Evolutionary conservation across 495 filamentous ascomycete genomes (phyloP), one percentile per base, ranked within the genome.

Genomic region (Penicillium flavigenum): DNA sequence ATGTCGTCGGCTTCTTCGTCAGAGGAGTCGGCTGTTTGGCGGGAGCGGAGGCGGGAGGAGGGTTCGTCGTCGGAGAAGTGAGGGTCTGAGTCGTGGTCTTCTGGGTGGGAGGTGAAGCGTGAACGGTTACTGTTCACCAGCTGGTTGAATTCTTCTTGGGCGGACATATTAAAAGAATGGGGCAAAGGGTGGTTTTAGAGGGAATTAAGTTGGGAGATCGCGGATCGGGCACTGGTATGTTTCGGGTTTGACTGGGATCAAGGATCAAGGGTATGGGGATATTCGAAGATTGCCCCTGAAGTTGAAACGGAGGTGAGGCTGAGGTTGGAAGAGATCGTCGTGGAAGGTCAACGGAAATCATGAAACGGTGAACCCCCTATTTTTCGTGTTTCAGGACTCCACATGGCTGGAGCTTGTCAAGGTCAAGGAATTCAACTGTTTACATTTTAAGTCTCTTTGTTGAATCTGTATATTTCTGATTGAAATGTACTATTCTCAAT

Each of bases 121-220:
- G 73, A 73, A 58, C 77, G 77, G 52, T 80, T 78, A 57, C 81
- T 84, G 63, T 79, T 76, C 54, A 92, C 76, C 61, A 96, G 80
- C 52, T 76, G 74, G 68, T 91, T 82, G 79, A 92, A 92, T 78
- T 96, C 92, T 75, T 92, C 86, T 76, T 95, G 89, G 43, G 91
- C 73, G 38, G 72, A 79, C 86, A 89, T 89, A 54, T 31, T 83
- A 78, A 71, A 65, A 65, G 60, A 49, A 59, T 36, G 52, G 36
- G 36, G 39, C 47, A 14, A 34, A 10, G 11, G 31, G 47, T 16
- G 41, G 46, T 41, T 14, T 43, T 19, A 36, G 31, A 36, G 47
- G 56, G 53, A 54, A 62, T 61, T 70, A 59, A 57, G 46, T 22
- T n/a, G 47, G 34, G 47, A 47, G 44, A 49, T 27, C 32, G 19